Evolutionary conservation across 2,329 filamentous ascomycete species (phyloP).

Genomic region (Tolypocladium capitatum): DNA sequence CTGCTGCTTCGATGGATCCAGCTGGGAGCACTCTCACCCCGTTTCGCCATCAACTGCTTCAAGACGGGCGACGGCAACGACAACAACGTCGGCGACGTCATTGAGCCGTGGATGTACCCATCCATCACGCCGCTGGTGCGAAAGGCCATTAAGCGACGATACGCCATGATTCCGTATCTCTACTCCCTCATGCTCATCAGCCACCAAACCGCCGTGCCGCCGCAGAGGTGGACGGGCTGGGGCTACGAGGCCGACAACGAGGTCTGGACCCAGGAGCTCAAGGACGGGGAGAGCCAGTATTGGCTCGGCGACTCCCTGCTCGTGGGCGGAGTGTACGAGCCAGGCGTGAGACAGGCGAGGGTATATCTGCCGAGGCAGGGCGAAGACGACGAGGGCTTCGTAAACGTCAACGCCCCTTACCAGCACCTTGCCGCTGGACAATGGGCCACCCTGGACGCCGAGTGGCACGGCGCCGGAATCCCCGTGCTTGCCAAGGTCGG

Average conservation of each 20-base stretch:
- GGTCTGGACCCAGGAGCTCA: constrained; percentile 50
- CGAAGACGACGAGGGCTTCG: constrained; percentile 38
- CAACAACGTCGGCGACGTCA: constrained; percentile 54
- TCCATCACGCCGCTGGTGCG: constrained; percentile 50
- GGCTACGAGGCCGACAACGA: constrained; percentile 54
- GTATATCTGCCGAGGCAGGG: constrained; percentile 44
- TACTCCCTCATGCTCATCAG: constrained; percentile 52
- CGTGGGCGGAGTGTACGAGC: constrained; percentile 53
- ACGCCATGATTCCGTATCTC: constrained; percentile 59
- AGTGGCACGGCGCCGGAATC: constrained; percentile 28
- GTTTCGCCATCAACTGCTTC: constrained; percentile 69
- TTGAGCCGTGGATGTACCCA: constrained; percentile 68
- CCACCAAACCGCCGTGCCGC: constrained; percentile 46
- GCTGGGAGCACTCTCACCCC: constrained; percentile 53
- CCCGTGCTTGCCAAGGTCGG: constrained; percentile 26
- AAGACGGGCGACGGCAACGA: constrained; percentile 45
- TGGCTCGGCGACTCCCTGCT: constrained; percentile 58
- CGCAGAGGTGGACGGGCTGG: constrained; percentile 63
- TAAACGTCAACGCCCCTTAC: constrained; percentile 50
- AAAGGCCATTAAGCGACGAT: constrained; percentile 53
- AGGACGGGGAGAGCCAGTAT: constrained; percentile 53
- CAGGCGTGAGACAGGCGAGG: constrained; percentile 34
- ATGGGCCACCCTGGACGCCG: constrained; percentile 26
- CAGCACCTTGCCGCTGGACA: constrained; percentile 35
- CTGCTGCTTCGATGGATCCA: constrained; percentile 62